Percentiles rank a stretch among this genome's conserved stretches.
These are phyloP conservation scores for Catharanthus roseus DNA, from an alignment of 257 asterid genomes.

Conservation along the genomic window DNA sequence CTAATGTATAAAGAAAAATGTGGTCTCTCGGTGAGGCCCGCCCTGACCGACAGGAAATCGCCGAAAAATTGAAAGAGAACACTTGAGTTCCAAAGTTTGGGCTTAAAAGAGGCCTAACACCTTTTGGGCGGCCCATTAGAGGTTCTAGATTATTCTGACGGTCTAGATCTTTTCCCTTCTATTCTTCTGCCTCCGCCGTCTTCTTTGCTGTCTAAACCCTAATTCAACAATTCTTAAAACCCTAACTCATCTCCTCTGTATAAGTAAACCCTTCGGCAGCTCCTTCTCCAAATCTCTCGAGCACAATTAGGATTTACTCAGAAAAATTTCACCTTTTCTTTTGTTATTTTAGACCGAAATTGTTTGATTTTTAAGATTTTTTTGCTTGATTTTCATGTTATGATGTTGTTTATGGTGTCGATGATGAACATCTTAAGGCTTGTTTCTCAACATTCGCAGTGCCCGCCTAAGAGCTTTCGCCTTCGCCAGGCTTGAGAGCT, in stretches of 20 bases:
- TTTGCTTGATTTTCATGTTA: background rate
- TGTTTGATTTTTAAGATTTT: background rate
- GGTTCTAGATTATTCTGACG: background rate
- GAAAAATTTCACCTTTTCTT: no score
- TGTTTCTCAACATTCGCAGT: slow-evolving; percentile 67
- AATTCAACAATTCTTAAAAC: slow-evolving; percentile 21
- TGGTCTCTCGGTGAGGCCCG: no score
- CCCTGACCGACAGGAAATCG: no score
- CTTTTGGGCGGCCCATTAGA: background rate
- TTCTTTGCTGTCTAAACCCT: background rate
- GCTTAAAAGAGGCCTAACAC: background rate
- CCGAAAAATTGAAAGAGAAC: no score
- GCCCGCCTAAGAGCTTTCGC: slow-evolving; percentile 59
- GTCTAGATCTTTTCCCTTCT: slow-evolving; percentile 26
- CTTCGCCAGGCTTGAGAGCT: slow-evolving; percentile 56
- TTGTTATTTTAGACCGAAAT: background rate
- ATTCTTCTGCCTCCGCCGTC: slow-evolving; percentile 5
- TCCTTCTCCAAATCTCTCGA: background rate
- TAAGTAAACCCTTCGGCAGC: background rate
- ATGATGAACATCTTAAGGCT: slow-evolving; percentile 44
- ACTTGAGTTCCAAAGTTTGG: background rate
- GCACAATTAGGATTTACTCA: background rate
- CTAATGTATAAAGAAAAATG: no score
- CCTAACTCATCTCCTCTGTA: slow-evolving; percentile 18
- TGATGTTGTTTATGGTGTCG: slow-evolving; percentile 7